phyloP scores from a whole-genome alignment of 176 grass and related monocot genomes.

The barley (Hordeum vulgare) region DNA sequence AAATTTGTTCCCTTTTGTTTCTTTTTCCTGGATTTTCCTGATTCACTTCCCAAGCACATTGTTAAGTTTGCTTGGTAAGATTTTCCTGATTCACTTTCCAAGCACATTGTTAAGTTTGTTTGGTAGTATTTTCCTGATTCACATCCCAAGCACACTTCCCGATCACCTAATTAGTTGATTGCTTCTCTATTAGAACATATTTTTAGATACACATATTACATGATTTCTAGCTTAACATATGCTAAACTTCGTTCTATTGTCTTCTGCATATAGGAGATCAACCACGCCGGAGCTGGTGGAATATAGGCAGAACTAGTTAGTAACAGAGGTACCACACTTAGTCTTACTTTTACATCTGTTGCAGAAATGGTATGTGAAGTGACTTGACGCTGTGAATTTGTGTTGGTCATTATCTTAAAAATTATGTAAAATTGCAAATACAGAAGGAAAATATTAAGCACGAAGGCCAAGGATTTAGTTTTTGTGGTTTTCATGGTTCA shows the following conservation, averaged over 20 bases:
- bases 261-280: constrained; percentile 59
- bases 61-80: no score
- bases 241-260: neutral
- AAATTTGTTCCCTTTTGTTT: no score
- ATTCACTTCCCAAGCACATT: no score
- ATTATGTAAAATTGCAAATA: neutral
- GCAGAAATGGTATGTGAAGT: neutral
- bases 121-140: no score
- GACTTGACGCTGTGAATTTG: neutral
- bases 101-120: no score
- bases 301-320: constrained; percentile 87
- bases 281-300: constrained; percentile 89
- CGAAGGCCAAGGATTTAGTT: neutral
- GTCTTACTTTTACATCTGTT: neutral
- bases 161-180: neutral
- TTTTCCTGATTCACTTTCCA: no score
- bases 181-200: neutral
- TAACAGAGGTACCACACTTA: constrained; percentile 68
- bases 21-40: no score
- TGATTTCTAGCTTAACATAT: neutral
- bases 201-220: neutral
- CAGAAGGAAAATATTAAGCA: neutral
- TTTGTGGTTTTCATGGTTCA: neutral
- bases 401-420: neutral
- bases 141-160: no score